These are phyloP conservation scores for Pythium dissimile DNA, from an alignment of 352 stramenopile species.

Conservation along the genomic window DNA sequence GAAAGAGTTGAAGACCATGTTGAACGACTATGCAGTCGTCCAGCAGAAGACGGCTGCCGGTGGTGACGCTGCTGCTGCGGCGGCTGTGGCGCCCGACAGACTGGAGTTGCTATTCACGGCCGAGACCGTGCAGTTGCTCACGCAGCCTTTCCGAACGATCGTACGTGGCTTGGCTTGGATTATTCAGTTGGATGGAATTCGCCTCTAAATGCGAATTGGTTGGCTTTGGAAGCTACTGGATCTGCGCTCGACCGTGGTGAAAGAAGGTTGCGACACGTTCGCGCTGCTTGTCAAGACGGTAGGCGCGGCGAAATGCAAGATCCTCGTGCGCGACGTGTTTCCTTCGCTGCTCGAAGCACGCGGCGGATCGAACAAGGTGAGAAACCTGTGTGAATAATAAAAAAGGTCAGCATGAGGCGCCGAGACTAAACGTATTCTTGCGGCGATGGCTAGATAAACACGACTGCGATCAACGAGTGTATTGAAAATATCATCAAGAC, in stretches of 20 bases:
- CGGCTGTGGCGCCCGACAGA: background rate
- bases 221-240: constrained; percentile 35
- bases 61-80: background rate
- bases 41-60: constrained; percentile 2
- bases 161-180: constrained; percentile 13
- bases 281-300: constrained; percentile 33
- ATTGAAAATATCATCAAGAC: constrained; percentile 45
- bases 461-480: constrained; percentile 42
- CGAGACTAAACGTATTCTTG: no score
- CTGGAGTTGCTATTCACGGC: constrained; percentile 31
- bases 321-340: constrained; percentile 58
- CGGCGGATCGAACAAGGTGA: constrained; percentile 53
- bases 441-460: constrained; percentile 52
- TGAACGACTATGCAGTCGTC: constrained; percentile 20
- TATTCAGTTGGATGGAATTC: no score
- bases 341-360: constrained; percentile 52
- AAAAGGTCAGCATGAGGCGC: no score
- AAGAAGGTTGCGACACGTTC: constrained; percentile 55
- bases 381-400: background rate
- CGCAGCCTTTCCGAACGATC: constrained; percentile 53
- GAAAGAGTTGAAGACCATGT: constrained; percentile 33
- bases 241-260: constrained; percentile 58
- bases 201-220: no score
- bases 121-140: constrained; percentile 53
- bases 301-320: constrained; percentile 39